These are phyloP conservation scores for Chlorencoelia australis DNA, from an alignment of 2,329 filamentous ascomycete species.

Conservation along the genomic window DNA sequence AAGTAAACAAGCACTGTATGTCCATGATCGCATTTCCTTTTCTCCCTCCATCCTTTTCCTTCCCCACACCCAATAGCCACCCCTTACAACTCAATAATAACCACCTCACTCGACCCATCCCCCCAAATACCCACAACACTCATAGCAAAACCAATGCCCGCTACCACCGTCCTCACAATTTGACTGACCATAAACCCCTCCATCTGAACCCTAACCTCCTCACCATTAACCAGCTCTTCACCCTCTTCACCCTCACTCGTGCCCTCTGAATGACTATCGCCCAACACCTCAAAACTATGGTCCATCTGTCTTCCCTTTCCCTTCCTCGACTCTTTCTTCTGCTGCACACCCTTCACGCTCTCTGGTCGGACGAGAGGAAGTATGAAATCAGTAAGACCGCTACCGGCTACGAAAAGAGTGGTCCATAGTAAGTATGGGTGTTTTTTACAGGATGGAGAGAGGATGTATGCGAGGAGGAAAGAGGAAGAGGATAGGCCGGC, in stretches of 20 bases:
- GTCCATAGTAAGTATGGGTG: constrained; percentile 92
- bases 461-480: constrained; percentile 65
- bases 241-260: constrained; percentile 41
- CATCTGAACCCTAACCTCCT: constrained; percentile 48
- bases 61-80: no score
- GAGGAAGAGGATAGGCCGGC: constrained; percentile 59
- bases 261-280: constrained; percentile 32
- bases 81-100: no score
- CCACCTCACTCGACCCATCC: no score
- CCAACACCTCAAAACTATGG: constrained; percentile 61
- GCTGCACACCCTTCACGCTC: no score
- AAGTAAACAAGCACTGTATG: no score
- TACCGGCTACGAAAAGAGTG: constrained; percentile 51
- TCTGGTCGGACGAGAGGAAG: constrained; percentile 13
- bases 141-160: constrained; percentile 48
- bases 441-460: constrained; percentile 64
- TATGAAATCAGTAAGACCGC: constrained; percentile 32
- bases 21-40: no score
- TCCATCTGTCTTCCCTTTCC: constrained; percentile 40
- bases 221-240: constrained; percentile 42
- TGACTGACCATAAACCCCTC: constrained; percentile 46
- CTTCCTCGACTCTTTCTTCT: constrained; percentile 20
- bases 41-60: no score
- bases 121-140: constrained; percentile 58
- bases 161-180: constrained; percentile 41